Base-by-base conservation (phyloP, 495 filamentous ascomycete species). In the Trichoderma asperelloides region DNA sequence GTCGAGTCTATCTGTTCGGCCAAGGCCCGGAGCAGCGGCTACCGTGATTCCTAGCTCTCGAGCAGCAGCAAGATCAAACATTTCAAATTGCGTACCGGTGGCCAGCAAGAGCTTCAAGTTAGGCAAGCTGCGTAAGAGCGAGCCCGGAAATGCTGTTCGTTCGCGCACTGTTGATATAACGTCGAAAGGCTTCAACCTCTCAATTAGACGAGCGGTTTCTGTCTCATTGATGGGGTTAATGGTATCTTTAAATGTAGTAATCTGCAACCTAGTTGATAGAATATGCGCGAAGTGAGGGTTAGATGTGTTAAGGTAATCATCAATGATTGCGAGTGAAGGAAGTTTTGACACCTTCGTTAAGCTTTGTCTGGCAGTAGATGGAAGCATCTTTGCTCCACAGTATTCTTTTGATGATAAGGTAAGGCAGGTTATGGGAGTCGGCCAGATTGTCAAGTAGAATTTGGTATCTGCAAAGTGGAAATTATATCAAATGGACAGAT, bases 121-220 rank as follows among this genome's bases (percentile, higher is more conserved):
- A 0, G 88, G 88, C 1, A 91, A 77, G 8, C 80, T 74, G 5
- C 76, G 69, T 2, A 90, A 78, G 4, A 88, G 79, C 0, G 78
- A 73, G 0, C 73, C 77, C 6, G 82, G 76, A 72, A 91, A 87
- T 0, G 87, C 82, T 0, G 88, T 91, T 25, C 88, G 86, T 74
- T 91, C 88, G n/a, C 89, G 85, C 72, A 77, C 75, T 12, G 84
- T 83, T 69, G 87, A 85, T 66, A 95, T 86, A 30, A 90, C 78
- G n/a, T 85, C 78, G 74, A 87, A 94, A 3, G 88, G 86, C 63
- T 84, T 78, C 4, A 95, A 84, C 0, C 89, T 80, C n/a, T 82
- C 74, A 49, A 88, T 82, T 0, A 93, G 80, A 40, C 78, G 62
- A 67, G 80, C 78, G 65, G 89, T 89, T n/a, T 79, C 73, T 0